phyloP scores from a whole-genome alignment of 2,329 filamentous ascomycete genomes.

The Clonostachys solani region DNA sequence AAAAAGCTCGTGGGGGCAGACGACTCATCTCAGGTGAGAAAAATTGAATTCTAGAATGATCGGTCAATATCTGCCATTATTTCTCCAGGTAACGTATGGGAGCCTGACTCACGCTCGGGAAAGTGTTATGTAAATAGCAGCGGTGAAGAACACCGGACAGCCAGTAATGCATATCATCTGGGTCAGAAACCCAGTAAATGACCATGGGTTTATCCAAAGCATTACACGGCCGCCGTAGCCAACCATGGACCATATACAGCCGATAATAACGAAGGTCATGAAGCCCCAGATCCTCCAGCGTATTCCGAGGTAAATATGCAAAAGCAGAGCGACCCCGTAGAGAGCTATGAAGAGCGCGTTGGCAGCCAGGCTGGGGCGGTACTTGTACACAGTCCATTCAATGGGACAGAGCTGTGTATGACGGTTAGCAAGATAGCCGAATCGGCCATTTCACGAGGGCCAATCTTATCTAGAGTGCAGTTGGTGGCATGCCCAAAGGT shows the following conservation, averaged over 20 bases:
- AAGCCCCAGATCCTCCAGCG: constrained; percentile 32
- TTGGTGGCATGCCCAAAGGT: constrained; percentile 40
- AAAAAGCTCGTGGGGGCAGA: constrained; percentile 15
- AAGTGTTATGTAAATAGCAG: constrained; percentile 13
- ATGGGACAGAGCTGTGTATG: constrained; percentile 7
- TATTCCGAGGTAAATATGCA: constrained; percentile 29
- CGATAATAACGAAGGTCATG: constrained; percentile 35
- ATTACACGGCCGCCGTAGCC: constrained; percentile 31
- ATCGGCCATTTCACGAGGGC: not conserved
- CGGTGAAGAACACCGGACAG: constrained; percentile 38
- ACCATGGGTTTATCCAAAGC: constrained; percentile 51
- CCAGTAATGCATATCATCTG: constrained; percentile 45
- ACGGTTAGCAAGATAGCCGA: no score
- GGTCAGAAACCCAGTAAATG: constrained; percentile 54
- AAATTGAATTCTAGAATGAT: constrained; percentile 14
- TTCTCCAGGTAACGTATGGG: constrained; percentile 24
- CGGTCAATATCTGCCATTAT: constrained; percentile 14
- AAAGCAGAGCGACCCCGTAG: constrained; percentile 34
- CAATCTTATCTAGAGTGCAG: constrained; percentile 35
- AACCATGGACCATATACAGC: not conserved
- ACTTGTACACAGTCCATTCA: constrained; percentile 32
- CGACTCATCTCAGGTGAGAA: constrained; percentile 13
- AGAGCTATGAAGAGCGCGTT: constrained; percentile 31
- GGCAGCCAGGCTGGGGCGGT: constrained; percentile 31
- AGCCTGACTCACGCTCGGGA: constrained; percentile 45